phyloP scores from a whole-genome alignment of 2,329 filamentous ascomycete genomes.

The Triangularia setosa region DNA sequence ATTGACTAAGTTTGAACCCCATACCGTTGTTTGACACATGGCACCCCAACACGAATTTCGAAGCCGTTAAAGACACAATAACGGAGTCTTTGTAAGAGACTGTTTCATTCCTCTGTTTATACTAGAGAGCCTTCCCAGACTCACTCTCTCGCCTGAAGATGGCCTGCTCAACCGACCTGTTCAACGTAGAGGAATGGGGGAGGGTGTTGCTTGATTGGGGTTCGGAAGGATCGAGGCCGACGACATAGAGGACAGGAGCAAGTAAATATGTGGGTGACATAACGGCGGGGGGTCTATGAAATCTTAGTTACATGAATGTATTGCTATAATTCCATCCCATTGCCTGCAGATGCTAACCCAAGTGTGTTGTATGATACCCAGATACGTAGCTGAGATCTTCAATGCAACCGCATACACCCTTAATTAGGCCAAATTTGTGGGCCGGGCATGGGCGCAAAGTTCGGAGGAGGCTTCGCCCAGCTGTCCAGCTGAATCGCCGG shows the following conservation, averaged over 20 bases:
- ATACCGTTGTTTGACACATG: too few species aligned
- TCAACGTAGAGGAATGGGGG: neutral
- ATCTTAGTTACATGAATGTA: too few species aligned
- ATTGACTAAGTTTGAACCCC: too few species aligned
- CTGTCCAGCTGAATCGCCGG: conserved; percentile 15
- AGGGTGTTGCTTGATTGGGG: neutral
- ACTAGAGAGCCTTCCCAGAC: too few species aligned
- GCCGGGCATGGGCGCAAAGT: conserved; percentile 11
- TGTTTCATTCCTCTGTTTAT: neutral
- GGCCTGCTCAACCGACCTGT: neutral
- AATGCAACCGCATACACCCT: neutral
- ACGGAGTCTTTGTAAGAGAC: neutral
- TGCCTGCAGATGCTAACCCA: too few species aligned
- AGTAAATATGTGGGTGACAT: too few species aligned
- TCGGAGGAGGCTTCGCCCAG: conserved; percentile 16
- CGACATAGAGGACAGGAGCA: neutral
- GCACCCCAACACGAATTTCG: neutral
- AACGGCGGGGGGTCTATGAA: too few species aligned
- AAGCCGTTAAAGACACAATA: neutral
- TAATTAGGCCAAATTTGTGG: conserved; percentile 15
- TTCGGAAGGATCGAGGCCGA: neutral
- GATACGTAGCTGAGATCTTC: too few species aligned
- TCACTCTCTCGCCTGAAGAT: neutral
- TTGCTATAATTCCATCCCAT: too few species aligned
- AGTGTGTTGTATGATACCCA: too few species aligned